These are phyloP conservation scores for Trametes cubensis DNA, from an alignment of 768 basidiomycete genomes.

Conservation along the genomic window DNA sequence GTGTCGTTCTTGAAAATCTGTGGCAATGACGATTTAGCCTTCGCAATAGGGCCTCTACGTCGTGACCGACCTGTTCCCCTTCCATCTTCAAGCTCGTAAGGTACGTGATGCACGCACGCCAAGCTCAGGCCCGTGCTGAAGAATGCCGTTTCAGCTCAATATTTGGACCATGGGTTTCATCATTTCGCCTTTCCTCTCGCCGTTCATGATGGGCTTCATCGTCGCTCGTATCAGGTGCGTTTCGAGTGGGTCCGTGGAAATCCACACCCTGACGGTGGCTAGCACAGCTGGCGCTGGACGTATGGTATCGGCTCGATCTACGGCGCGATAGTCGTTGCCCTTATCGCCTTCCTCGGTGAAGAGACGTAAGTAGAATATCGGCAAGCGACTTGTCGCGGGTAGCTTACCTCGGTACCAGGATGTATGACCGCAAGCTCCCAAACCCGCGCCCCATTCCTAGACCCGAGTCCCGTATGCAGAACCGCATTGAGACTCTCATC, in stretches of 20 bases:
- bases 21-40: not conserved
- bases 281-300: constrained; percentile 60
- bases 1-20: not conserved
- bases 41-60: constrained; percentile 54
- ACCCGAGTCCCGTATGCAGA: constrained; percentile 45
- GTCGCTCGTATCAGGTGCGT: constrained; percentile 52
- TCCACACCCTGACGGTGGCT: not conserved
- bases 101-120: constrained; percentile 33
- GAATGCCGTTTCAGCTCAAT: constrained; percentile 47
- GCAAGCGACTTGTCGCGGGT: not conserved
- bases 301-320: constrained; percentile 70
- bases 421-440: constrained; percentile 61
- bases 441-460: constrained; percentile 47
- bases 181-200: constrained; percentile 63
- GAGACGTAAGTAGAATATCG: constrained; percentile 54
- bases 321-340: constrained; percentile 51
- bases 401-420: constrained; percentile 37
- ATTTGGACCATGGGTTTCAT: constrained; percentile 78
- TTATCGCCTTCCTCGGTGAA: constrained; percentile 63
- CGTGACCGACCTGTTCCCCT: constrained; percentile 66
- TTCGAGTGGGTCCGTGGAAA: constrained; percentile 4
- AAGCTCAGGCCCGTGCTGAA: not conserved
- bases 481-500: constrained; percentile 60
- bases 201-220: constrained; percentile 69
- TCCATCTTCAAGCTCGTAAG: constrained; percentile 70